A percentile compares a stretch with the other conserved stretches of the same genome.
Evolutionary conservation across 257 asterid species (phyloP).

Genomic region (Oldenlandia corymbosa): DNA sequence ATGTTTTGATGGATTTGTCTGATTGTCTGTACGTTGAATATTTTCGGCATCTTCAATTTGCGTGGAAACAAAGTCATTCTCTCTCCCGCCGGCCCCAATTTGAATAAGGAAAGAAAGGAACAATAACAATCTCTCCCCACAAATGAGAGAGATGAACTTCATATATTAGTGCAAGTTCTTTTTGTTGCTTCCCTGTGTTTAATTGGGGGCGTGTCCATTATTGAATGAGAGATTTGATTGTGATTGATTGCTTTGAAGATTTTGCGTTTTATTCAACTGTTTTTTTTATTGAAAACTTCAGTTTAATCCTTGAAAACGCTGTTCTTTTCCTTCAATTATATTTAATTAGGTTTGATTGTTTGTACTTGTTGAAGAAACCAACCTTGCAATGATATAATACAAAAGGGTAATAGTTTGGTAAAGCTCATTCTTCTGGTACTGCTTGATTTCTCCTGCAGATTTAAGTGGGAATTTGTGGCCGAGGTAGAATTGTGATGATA

Average conservation of each 20-base stretch:
- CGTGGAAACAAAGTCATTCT: slow-evolving; percentile 45
- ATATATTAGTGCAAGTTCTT: background rate
- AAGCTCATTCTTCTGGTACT: background rate
- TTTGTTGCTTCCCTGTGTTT: background rate
- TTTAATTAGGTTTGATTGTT: background rate
- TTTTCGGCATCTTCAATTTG: slow-evolving; percentile 19
- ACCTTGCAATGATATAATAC: background rate
- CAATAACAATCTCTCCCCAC: slow-evolving; percentile 2
- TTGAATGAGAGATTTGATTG: background rate
- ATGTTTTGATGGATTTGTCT: slow-evolving; percentile 9
- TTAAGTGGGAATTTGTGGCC: background rate
- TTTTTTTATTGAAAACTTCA: background rate
- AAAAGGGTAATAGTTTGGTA: background rate
- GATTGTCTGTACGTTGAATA: background rate
- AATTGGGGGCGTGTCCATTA: background rate
- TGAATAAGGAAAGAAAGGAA: background rate
- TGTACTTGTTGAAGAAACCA: background rate
- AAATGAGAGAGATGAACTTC: background rate
- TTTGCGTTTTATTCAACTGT: background rate
- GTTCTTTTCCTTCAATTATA: background rate
- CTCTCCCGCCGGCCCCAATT: slow-evolving; percentile 6
- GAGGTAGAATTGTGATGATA: slow-evolving; percentile 48
- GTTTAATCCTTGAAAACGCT: background rate
- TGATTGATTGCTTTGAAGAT: background rate
- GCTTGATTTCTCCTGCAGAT: slow-evolving; percentile 9